A percentile compares a stretch with the other conserved stretches of the same genome.
phyloP scores from a whole-genome alignment of 2,329 filamentous ascomycete species.

The Albophoma yamanashiensis region DNA sequence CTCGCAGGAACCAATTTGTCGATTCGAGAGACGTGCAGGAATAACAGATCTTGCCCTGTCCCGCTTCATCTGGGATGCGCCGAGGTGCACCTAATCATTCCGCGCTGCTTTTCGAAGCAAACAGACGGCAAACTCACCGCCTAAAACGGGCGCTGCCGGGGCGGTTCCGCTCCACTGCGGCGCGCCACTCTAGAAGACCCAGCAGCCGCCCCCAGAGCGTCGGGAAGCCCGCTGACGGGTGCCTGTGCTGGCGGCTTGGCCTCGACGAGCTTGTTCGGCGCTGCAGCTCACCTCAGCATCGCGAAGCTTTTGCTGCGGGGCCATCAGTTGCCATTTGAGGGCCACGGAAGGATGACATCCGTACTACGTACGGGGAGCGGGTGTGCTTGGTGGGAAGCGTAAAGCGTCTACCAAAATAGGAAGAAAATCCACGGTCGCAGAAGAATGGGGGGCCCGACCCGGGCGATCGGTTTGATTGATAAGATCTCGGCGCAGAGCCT shows the following conservation, averaged over 20 bases:
- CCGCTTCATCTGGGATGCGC: background rate
- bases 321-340: background rate
- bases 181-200: background rate
- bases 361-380: background rate
- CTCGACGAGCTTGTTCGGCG: background rate
- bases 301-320: background rate
- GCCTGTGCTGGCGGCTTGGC: background rate
- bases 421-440: background rate
- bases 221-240: background rate
- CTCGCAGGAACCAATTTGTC: background rate
- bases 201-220: background rate
- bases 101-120: too few relatives aligned
- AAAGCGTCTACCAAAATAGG: background rate
- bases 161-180: background rate
- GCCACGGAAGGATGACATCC: too few relatives aligned
- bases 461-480: conserved; percentile 1
- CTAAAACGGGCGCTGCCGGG: background rate
- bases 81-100: too few relatives aligned
- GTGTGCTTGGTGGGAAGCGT: background rate
- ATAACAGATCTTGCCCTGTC: background rate
- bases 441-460: background rate
- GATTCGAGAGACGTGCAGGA: background rate
- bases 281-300: background rate
- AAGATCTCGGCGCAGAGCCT: conserved; percentile 1
- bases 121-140: too few relatives aligned